These are phyloP conservation scores for Rhytidhysteron rufulum DNA, from an alignment of 2,329 filamentous ascomycete species.

Conservation along the genomic window DNA sequence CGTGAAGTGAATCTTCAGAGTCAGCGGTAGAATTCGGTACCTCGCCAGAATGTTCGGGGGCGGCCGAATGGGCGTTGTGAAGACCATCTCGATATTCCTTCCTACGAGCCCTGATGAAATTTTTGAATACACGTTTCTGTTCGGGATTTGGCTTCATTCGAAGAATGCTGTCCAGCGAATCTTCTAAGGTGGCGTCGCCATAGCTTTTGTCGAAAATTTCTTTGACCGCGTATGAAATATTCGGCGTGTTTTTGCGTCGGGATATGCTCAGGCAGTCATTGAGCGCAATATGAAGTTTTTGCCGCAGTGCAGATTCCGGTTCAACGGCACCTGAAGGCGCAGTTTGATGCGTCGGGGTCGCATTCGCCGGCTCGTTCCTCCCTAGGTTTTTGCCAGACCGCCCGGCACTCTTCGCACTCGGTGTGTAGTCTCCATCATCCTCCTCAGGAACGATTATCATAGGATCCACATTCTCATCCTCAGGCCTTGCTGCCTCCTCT, in stretches of 20 bases:
- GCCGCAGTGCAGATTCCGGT: slow-evolving; percentile 7
- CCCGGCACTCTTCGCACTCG: slow-evolving; percentile 24
- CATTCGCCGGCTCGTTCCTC: slow-evolving; percentile 23
- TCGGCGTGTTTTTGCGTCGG: slow-evolving; percentile 26
- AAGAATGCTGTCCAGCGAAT: no score
- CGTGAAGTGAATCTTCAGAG: no score
- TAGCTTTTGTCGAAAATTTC: slow-evolving; percentile 41
- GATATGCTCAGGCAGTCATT: slow-evolving; percentile 42
- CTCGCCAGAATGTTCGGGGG: no score
- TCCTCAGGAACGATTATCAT: slow-evolving; percentile 35
- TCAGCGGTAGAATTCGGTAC: no score
- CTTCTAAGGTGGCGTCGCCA: slow-evolving; percentile 30
- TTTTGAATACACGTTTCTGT: slow-evolving; percentile 40
- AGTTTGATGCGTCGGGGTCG: neutral
- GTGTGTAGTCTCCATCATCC: slow-evolving; percentile 45
- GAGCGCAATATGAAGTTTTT: slow-evolving; percentile 33
- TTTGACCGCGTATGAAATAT: slow-evolving; percentile 35
- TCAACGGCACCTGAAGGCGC: slow-evolving; percentile 5
- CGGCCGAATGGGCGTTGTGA: no score
- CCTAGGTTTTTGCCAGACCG: slow-evolving; percentile 23
- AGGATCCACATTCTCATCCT: slow-evolving; percentile 32
- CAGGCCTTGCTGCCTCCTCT: slow-evolving; percentile 36
- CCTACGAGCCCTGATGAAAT: slow-evolving; percentile 41
- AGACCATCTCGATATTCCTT: no score
- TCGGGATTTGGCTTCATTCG: no score